Evolutionary conservation across 495 filamentous ascomycete genomes (phyloP), one percentile per base, ranked within the genome.

Genomic region (Penicillium bovifimosum): DNA sequence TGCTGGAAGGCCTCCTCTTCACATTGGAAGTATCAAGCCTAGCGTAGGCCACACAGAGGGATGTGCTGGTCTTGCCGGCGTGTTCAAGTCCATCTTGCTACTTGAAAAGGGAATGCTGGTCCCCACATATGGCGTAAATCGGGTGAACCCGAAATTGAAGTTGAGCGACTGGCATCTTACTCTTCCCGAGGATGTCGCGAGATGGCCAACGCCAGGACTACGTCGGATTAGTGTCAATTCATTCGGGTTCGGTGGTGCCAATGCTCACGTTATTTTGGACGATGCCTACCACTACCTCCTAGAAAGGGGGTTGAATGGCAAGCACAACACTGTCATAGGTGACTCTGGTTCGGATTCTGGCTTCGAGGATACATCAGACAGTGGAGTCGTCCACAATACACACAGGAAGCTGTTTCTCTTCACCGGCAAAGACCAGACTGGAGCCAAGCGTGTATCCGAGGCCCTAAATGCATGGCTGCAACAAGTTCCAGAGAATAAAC

Each of bases 81-180:
- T 86, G 9, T 80, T 86, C 53, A 86, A 86, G 58, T 69, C 75
- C 0, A 70, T 76, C 11, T 51, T 84, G 47, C 77, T 80, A 63
- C 65, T 86, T 24, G 80, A 86, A 43, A 76, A 76, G 52, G 76
- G 73, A 16, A 51, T 71, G 9, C 62, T 68, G n/a, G n/a, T 9
- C 60, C 68, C 29, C 60, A 65, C 8, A 63, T 71, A 27, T 75
- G 71, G 39, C 55, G 53, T 63, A 2, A 71, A 75, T 42, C 63
- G 55, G 29, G 33, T 50, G 28, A 55, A 62, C 27, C 58, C 55
- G 55, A 57, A 64, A 64, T 71, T 38, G 14, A n/a, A 18, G 18
- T 17, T 18, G 14, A 17, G 4, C 35, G 16, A 18, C 35, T 38
- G n/a, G n/a, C n/a, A n/a, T n/a, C n/a, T n/a, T n/a, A n/a, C n/a